Conservation (phyloP, 306 rosid species). For the Medicago lupulina region DNA sequence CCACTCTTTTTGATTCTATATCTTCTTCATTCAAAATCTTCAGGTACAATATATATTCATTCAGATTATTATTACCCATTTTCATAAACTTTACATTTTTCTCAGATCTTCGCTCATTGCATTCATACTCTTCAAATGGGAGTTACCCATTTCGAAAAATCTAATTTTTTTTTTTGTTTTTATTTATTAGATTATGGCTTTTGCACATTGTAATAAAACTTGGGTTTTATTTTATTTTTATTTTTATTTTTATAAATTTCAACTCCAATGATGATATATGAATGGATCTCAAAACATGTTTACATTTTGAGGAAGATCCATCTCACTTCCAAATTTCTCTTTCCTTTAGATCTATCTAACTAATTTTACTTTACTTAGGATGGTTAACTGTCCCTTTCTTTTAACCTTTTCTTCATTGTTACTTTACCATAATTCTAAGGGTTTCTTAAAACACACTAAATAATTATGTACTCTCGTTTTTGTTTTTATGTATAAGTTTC, state of each 20-base stretch:
- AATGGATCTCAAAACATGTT: slow-evolving; percentile 49
- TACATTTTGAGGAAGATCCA: slow-evolving; percentile 52
- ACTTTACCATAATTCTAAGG: slow-evolving; percentile 10
- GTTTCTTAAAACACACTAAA: not conserved
- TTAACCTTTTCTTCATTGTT: not conserved
- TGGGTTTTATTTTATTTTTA: too few relatives aligned
- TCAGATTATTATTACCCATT: not conserved
- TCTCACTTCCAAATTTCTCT: slow-evolving; percentile 16
- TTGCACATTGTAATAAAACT: slow-evolving; percentile 18
- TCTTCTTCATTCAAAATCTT: slow-evolving; percentile 33
- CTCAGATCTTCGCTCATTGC: slow-evolving; percentile 64
- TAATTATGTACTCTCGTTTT: too few relatives aligned
- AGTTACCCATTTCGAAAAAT: slow-evolving; percentile 12
- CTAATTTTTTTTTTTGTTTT: slow-evolving; percentile 12
- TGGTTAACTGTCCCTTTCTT: not conserved
- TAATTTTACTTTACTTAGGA: slow-evolving; percentile 26
- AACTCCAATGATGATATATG: not conserved
- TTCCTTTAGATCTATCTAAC: slow-evolving; percentile 56
- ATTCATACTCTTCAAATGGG: slow-evolving; percentile 41
- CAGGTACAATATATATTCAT: slow-evolving; percentile 49
- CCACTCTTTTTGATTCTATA: slow-evolving; percentile 53
- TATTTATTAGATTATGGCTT: slow-evolving; percentile 1
- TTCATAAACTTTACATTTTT: too few relatives aligned
- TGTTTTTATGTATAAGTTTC: slow-evolving; percentile 15
- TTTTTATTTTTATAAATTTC: not conserved